These are phyloP conservation scores for Acer yangbiense DNA, from an alignment of 345 rosid genomes.

Conservation along the genomic window DNA sequence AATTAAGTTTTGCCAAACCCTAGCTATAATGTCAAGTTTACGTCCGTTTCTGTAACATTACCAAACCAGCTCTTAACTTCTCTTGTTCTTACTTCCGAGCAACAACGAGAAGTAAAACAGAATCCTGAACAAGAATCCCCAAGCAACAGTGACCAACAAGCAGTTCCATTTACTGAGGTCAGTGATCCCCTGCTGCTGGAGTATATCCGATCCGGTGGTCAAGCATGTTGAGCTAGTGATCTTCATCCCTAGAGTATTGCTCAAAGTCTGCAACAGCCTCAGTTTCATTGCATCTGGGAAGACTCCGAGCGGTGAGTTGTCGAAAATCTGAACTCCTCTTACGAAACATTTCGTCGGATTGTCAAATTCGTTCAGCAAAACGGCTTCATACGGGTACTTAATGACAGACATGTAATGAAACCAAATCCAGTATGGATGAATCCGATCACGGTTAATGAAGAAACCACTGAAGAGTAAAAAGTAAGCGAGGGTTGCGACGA, in stretches of 20 bases:
- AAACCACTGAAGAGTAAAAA: conserved; percentile 94
- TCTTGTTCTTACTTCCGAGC: conserved; percentile 93
- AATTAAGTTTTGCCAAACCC: no score
- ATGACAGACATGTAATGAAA: conserved; percentile 91
- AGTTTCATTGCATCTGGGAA: conserved; percentile 54
- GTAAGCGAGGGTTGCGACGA: conserved; percentile 85
- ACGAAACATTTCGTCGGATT: conserved; percentile 72
- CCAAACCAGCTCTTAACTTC: conserved; percentile 37
- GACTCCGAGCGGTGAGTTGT: conserved; percentile 70
- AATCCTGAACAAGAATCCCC: conserved; percentile 86
- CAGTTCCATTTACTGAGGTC: conserved; percentile 83
- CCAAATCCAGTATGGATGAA: conserved; percentile 93
- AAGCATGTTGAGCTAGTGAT: conserved; percentile 81
- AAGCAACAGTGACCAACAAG: conserved; percentile 76
- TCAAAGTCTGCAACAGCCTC: conserved; percentile 47
- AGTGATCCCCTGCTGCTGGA: conserved; percentile 67
- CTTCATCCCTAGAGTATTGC: conserved; percentile 54
- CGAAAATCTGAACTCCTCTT: conserved; percentile 80
- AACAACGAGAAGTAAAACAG: conserved; percentile 77
- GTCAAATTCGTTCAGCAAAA: conserved; percentile 74
- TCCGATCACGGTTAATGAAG: conserved; percentile 85
- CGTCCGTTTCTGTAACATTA: not conserved
- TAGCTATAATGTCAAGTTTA: no score
- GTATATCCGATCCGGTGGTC: conserved; percentile 69
- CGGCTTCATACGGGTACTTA: conserved; percentile 90